phyloP scores from a whole-genome alignment of 2,329 filamentous ascomycete genomes.

The Aspergillus latus region DNA sequence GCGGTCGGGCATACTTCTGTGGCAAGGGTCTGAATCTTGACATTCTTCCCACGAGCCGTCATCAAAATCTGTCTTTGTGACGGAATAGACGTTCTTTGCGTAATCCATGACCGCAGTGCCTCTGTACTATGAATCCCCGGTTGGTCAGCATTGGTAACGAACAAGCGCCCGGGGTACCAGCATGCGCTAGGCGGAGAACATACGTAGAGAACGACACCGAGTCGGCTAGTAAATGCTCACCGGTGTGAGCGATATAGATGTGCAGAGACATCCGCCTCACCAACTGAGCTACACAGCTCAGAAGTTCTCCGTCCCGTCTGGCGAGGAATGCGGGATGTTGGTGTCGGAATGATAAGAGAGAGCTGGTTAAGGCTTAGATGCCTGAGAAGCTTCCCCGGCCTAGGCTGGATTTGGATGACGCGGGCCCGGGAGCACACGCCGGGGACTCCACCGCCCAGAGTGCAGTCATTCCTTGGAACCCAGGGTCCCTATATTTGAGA shows the following conservation, averaged over 20 bases:
- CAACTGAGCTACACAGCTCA: constrained; percentile 29
- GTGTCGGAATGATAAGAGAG: constrained; percentile 20
- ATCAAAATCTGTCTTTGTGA: constrained; percentile 80
- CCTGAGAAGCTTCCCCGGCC: constrained; percentile 20
- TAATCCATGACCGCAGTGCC: constrained; percentile 78
- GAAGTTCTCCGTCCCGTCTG: constrained; percentile 7
- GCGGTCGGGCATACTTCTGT: constrained; percentile 62
- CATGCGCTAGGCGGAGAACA: constrained; percentile 33
- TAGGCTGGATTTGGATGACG: constrained; percentile 24
- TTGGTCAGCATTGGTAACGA: constrained; percentile 1
- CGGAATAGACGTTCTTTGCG: constrained; percentile 70
- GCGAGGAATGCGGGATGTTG: constrained; percentile 23
- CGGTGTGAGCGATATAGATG: constrained; percentile 90
- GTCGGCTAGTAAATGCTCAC: constrained; percentile 79
- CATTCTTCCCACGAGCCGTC: constrained; percentile 78
- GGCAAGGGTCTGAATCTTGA: constrained; percentile 76
- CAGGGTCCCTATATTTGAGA: constrained; percentile 8
- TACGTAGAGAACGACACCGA: constrained; percentile 72
- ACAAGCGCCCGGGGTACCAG: constrained; percentile 6
- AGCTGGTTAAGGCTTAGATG: constrained; percentile 15
- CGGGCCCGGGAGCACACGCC: constrained; percentile 18
- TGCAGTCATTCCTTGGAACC: neutral
- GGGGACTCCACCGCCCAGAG: constrained; percentile 19
- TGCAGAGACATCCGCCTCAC: constrained; percentile 74
- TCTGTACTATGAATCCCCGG: constrained; percentile 64